Base-by-base conservation (phyloP, 2,329 filamentous ascomycete species). In the Beauveria sp. region DNA sequence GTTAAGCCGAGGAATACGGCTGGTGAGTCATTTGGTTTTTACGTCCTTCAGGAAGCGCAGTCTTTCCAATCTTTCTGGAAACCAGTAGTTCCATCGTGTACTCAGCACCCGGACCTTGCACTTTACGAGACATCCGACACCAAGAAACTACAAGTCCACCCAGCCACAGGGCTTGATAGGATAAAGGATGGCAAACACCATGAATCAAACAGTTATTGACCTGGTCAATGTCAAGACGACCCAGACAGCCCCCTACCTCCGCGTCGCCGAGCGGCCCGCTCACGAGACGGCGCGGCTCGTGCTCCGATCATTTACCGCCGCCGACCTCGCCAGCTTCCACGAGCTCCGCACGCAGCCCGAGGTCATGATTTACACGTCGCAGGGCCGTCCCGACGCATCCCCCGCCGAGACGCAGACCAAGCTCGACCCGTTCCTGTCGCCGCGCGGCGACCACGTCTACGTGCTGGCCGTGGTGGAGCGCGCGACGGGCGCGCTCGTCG, bases 351-450 rank as follows among this genome's bases (percentile, higher is more conserved):
- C 75, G 16, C 77, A 86, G 68, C 77, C 79, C 5, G 83, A 86
- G 65, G 82, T 86, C 52, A 89, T 90, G 87, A 70, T 71, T 60
- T 86, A 80, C 77, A 86, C 85, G 58, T 59, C 64, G 3, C 65
- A 68, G 65, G 79, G 77, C 62, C 61, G 66, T 9, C 65, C 73
- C 9, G 80, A 86, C 71, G 63, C 67, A 58, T 73, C 79, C 66
- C 54, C 77, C 2, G 76, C 74, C 1, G 75, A 77, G 61, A 81
- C 82, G 10, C 71, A 71, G 62, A 66, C 63, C 26, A 76, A 68
- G 55, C 67, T 84, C 53, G 69, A 70, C 5, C 65, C 64, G 12
- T 77, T 75, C 38, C 69, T 84, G n/a, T 74, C 81, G 1, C 80
- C 79, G 6, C 72, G 78, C 57, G 81, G 86, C 66, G 65, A 67